Base-by-base conservation (phyloP, 768 basidiomycete species). In the Boletales sp. region DNA sequence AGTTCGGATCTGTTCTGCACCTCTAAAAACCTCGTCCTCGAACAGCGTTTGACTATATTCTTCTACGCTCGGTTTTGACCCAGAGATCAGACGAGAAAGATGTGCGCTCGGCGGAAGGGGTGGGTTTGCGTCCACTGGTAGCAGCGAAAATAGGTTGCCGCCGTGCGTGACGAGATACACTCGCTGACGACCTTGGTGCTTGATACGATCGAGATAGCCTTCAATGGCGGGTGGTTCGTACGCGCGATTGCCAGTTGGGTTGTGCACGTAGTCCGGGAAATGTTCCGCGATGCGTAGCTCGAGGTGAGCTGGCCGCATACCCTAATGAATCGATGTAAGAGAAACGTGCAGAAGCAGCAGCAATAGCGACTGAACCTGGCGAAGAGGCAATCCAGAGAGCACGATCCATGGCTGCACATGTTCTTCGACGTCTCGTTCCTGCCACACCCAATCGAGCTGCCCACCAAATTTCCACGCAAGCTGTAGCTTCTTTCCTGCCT, bases 361-460 rank as follows among this genome's bases (percentile, higher is more conserved):
- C 8, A 44, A 15, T 33, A 12, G 25, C 11, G 30, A 15, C 67
- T 75, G 53, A 62, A 86, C 93, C 74, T 87, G 82, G 54, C 75
- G 75, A 55, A 90, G 73, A 10, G 87, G 83, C 36, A 94, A 57
- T 31, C 91, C 92, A 54, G 80, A 87, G 10, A 95, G 66, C 3
- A 91, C 80, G 1, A 79, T 77, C 87, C 88, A 93, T 21, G 77
- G 74, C 41, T 93, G 75, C 18, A 66, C 57, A 44, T 77, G 72
- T 10, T 83, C 87, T 32, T 80, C 73, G 0, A 86, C 72, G 56
- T 88, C 86, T 21, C 77, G 72, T n/a, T 83, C 76, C 34, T 84
- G 74, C 78, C 86, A 86, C 25, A 94, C 73, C 94, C 94, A 97
- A 61, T 97, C 94, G 41, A 97, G 64, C 53, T 81, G 79, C 3